phyloP scores from a whole-genome alignment of 2,329 filamentous ascomycete species.

The Dactylonectria macrodidyma region DNA sequence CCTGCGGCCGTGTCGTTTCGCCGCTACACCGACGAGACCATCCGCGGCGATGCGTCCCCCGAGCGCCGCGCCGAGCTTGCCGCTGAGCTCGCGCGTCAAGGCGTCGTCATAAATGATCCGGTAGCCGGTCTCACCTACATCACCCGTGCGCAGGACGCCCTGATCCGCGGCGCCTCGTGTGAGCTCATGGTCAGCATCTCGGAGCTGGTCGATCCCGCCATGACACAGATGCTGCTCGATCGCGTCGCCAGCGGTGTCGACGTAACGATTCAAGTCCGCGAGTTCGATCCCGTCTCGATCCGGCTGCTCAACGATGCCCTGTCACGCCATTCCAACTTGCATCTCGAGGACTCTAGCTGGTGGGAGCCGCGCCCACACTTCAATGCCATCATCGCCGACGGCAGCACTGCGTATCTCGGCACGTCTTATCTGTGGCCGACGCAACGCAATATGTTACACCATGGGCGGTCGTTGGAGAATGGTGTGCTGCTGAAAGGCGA shows the following conservation, averaged over 20 bases:
- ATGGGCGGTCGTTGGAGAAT: constrained; percentile 9
- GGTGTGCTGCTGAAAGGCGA: constrained; percentile 4
- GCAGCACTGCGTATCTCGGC: constrained; percentile 1
- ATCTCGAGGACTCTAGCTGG: constrained; percentile 9
- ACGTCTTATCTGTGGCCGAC: constrained; percentile 13
- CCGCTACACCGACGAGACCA: background rate
- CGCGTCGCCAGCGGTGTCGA: background rate
- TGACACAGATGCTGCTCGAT: background rate
- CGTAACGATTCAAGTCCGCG: background rate
- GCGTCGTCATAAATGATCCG: constrained; percentile 2
- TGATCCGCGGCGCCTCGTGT: background rate
- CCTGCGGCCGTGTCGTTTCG: background rate
- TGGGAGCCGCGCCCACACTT: constrained; percentile 12
- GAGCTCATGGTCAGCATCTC: background rate
- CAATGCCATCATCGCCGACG: constrained; percentile 11
- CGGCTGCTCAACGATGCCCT: background rate
- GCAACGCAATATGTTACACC: constrained; percentile 9
- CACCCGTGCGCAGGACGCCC: constrained; percentile 7
- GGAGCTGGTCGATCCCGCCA: background rate
- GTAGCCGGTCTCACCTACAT: constrained; percentile 6
- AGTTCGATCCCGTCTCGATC: background rate
- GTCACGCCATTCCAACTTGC: background rate
- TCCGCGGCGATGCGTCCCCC: background rate
- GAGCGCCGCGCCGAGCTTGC: constrained; percentile 11
- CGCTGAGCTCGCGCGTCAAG: constrained; percentile 2